Base-by-base conservation (phyloP, 768 basidiomycete genomes). In the Gloeophyllum trabeum region DNA sequence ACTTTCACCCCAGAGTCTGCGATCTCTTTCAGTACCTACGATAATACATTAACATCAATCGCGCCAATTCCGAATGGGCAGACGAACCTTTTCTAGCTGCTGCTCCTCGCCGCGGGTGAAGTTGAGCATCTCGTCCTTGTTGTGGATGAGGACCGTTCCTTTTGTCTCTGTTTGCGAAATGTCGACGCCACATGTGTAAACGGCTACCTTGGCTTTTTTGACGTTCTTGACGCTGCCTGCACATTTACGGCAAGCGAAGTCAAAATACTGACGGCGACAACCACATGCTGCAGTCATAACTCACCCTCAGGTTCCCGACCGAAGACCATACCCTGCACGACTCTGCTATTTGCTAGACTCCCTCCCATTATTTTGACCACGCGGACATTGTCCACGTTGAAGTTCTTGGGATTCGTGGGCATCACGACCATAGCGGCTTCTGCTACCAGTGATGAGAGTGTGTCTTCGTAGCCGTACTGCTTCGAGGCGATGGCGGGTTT, bases 291-390 rank as follows among this genome's bases (percentile, higher is more conserved):
- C n/a, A n/a, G n/a, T n/a, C n/a, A 6, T 14, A 6, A 53, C 68
- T 41, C 46, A 84, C 88, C 90, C 62, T 99, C 96, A 0, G 96
- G 89, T 62, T 96, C 91, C 36, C 92, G 73, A 26, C 90, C 90
- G 49, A 98, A 98, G 0, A 99, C 96, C 96, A 99, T 99, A 40
- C 96, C 96, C 49, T 86, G 77, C 4, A 99, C 85, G 4, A 99
- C 93, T 43, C 72, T 77, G 62, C 91, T 94, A 19, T 70, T 74
- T 3, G 78, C 60, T n/a, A 99, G 64, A 53, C 74, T 85, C 24
- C 96, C 89, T 43, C 96, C 96, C 78, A 99, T 83, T 47, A 99
- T 97, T 66, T 98, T 99, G 54, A 99, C 96, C 20, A 99, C 94
- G 6, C 96, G 80, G 0, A 99, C 88, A 52, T 92, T 93, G 62